Conservation (phyloP, 768 basidiomycete species). For the Mycena crocata region DNA sequence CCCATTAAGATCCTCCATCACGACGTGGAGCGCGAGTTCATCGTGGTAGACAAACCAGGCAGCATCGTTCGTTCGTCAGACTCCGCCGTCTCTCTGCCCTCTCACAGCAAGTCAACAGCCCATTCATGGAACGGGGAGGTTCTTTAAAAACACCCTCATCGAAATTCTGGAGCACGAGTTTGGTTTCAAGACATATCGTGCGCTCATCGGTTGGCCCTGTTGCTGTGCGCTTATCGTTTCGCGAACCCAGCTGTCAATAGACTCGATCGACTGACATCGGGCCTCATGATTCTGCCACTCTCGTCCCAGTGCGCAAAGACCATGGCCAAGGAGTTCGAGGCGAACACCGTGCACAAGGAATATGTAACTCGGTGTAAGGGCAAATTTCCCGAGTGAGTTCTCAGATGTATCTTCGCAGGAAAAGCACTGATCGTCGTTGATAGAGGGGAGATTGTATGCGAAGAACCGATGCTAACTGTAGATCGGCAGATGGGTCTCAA, state of each 20-base stretch:
- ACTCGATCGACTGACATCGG: constrained; percentile 93
- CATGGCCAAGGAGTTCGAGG: constrained; percentile 85
- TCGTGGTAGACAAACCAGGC: constrained; percentile 97
- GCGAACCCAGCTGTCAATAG: constrained; percentile 86
- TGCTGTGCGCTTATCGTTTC: constrained; percentile 22
- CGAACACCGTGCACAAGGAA: constrained; percentile 87
- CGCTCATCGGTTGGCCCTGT: constrained; percentile 40
- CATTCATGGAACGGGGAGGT: constrained; percentile 92
- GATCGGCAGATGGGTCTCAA: constrained; percentile 98
- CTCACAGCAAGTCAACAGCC: constrained; percentile 62
- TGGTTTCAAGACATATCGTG: constrained; percentile 87
- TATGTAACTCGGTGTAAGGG: constrained; percentile 92
- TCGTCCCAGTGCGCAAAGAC: constrained; percentile 73
- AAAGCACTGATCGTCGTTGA: neutral
- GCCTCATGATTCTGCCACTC: constrained; percentile 93
- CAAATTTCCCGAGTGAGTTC: constrained; percentile 83
- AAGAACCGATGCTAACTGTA: constrained; percentile 88
- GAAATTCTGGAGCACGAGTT: constrained; percentile 89
- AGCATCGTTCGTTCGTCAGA: constrained; percentile 79
- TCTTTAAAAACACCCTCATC: constrained; percentile 87
- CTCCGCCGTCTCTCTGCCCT: constrained; percentile 22
- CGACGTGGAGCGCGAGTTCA: constrained; percentile 83
- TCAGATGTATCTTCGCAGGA: neutral
- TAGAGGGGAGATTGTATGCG: constrained; percentile 86
- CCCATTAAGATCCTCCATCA: constrained; percentile 84